These are phyloP conservation scores for Colletotrichum sp. DNA, from an alignment of 2,329 filamentous ascomycete species.

Conservation along the genomic window DNA sequence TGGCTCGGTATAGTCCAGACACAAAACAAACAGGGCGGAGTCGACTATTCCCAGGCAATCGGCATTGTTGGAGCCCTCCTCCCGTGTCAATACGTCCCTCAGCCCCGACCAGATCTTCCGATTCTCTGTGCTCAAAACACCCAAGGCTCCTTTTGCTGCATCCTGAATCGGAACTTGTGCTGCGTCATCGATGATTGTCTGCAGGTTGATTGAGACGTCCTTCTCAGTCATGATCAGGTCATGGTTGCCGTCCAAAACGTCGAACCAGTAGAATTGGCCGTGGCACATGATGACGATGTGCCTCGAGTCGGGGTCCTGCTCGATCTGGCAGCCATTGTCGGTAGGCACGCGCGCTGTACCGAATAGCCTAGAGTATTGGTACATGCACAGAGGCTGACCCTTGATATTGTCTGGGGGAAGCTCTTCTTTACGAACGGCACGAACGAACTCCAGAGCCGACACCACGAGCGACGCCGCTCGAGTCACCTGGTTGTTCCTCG, in stretches of 20 bases:
- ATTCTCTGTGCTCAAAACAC: conserved; percentile 95
- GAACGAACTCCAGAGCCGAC: conserved; percentile 89
- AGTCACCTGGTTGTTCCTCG: conserved; percentile 95
- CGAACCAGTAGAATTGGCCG: conserved; percentile 99
- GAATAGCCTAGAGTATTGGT: conserved; percentile 94
- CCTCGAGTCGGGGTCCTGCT: conserved; percentile 90
- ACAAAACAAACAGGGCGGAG: conserved; percentile 89
- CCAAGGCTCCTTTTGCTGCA: conserved; percentile 91
- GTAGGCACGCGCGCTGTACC: conserved; percentile 94
- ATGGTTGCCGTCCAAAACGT: conserved; percentile 91
- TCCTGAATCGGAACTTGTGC: conserved; percentile 89
- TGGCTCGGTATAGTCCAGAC: conserved; percentile 91
- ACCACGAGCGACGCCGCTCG: conserved; percentile 90
- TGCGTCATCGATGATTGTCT: conserved; percentile 91
- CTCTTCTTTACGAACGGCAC: conserved; percentile 91
- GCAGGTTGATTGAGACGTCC: conserved; percentile 88
- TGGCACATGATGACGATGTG: conserved; percentile 93
- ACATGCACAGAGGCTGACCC: conserved; percentile 92
- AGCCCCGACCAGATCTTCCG: conserved; percentile 94
- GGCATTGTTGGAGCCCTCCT: conserved; percentile 90
- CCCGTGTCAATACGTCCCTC: conserved; percentile 84
- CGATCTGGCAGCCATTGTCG: conserved; percentile 93
- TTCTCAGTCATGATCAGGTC: conserved; percentile 98
- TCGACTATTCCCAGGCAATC: conserved; percentile 97
- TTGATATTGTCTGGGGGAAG: conserved; percentile 86